A percentile compares a stretch with the other conserved stretches of the same genome.
Evolutionary conservation across 2,329 filamentous ascomycete genomes (phyloP).

Genomic region (Scedosporium minutisporum): DNA sequence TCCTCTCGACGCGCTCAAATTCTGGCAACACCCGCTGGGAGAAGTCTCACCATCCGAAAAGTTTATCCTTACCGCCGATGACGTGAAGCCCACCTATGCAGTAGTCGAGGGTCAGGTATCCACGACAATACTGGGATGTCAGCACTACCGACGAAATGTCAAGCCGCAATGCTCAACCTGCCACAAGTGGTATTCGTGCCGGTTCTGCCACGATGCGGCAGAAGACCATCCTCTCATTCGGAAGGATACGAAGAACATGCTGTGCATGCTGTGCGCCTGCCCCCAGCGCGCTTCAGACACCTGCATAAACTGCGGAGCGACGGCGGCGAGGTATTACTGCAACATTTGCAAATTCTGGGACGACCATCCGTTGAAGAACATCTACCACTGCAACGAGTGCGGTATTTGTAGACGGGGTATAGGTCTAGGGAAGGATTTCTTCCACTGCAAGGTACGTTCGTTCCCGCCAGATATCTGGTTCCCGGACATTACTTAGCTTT

Average conservation of each 20-base stretch:
- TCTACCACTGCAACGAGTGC: conserved; percentile 94
- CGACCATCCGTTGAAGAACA: conserved; percentile 78
- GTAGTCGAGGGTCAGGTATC: conserved; percentile 23
- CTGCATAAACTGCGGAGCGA: conserved; percentile 67
- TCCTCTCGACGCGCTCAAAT: conserved; percentile 44
- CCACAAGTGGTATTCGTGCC: conserved; percentile 86
- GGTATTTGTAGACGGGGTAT: conserved; percentile 88
- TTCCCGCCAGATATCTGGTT: neutral
- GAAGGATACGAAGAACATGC: conserved; percentile 83
- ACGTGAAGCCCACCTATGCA: conserved; percentile 59
- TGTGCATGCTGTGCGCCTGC: conserved; percentile 89
- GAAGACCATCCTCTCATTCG: conserved; percentile 75
- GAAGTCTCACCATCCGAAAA: conserved; percentile 27
- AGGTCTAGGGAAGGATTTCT: conserved; percentile 91
- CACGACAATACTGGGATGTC: conserved; percentile 60
- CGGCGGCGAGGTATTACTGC: conserved; percentile 85
- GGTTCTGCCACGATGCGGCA: conserved; percentile 80
- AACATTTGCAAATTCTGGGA: conserved; percentile 95
- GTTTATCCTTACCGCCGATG: conserved; percentile 46
- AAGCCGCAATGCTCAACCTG: conserved; percentile 91
- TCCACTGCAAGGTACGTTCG: conserved; percentile 79
- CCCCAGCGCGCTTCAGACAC: conserved; percentile 73
- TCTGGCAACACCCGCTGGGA: conserved; percentile 43
- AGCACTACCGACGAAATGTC: conserved; percentile 91
- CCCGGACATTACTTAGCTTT: neutral